Evolutionary conservation across 2,329 filamentous ascomycete species (phyloP), one percentile per base, ranked within the genome.

Genomic region (Trichoderma gracile): DNA sequence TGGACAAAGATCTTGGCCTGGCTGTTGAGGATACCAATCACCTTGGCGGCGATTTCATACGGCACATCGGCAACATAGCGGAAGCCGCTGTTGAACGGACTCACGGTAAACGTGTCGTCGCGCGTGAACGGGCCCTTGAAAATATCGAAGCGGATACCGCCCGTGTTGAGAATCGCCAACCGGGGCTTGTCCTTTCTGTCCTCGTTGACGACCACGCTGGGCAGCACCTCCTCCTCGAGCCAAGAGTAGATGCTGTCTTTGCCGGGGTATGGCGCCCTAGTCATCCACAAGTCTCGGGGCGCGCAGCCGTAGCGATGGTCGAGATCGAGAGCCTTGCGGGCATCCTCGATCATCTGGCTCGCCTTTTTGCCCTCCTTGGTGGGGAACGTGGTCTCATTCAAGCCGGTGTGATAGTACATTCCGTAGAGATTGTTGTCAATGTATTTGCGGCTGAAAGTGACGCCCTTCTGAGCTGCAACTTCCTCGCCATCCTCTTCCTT

Each of bases 401-500:
- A 85, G 0, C 86, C 86, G 2, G 90, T 91, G 74, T 98, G 94
- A 71, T 95, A 85, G 71, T 93, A 84, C 65, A 96, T 83, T 1
- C 93, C 95, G 67, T 87, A 90, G 0, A 97, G 81, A 70, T 98
- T 98, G 78, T 93, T 97, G 78, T 98, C 94, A 66, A 98, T 94
- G 76, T 97, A 98, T 65, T 89, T 85, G 52, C 94, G 86, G 60
- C 84, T 83, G 73, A 96, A 97, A 1, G 80, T 83, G 49, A 87
- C 78, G 0, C 76, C 75, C 6, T 76, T 72, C 4, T 74, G 68
- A 0, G 77, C 64, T 5, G 75, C 73, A 1, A 73, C 63, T 0
- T 73, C 70, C 3, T 72, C 73, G 25, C 57, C 65, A 3, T 46
- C 23, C 2, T 21, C 23, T 2, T 54, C 58, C 3, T 62, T 62